Conservation (phyloP, 2,329 filamentous ascomycete genomes). For the Apiospora saccharicola region DNA sequence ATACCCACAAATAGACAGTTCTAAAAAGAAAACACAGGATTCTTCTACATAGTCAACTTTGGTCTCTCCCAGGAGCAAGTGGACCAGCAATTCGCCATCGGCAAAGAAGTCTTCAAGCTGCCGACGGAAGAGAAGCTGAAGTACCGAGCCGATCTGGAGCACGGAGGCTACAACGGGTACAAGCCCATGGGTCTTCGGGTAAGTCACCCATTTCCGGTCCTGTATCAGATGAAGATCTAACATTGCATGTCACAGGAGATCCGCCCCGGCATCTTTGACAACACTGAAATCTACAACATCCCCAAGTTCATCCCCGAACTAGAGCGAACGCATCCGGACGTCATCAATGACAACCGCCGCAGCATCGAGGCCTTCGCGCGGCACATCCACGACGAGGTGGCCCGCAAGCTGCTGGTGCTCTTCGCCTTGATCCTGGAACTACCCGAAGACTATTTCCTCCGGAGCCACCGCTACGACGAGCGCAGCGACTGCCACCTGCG, state of each 20-base stretch:
- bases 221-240: not conserved
- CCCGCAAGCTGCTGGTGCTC: constrained; percentile 63
- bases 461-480: constrained; percentile 64
- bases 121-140: constrained; percentile 66
- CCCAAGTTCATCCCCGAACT: constrained; percentile 48
- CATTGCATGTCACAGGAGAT: constrained; percentile 35
- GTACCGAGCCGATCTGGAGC: constrained; percentile 57
- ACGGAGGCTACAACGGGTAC: constrained; percentile 65
- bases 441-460: constrained; percentile 62
- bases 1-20: accelerated
- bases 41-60: constrained; percentile 71
- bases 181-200: constrained; percentile 53
- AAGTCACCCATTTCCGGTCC: not conserved
- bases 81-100: constrained; percentile 67
- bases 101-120: constrained; percentile 63
- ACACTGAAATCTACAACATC: constrained; percentile 51
- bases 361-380: constrained; percentile 46
- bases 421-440: constrained; percentile 69
- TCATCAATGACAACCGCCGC: constrained; percentile 41
- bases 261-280: constrained; percentile 45
- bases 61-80: constrained; percentile 67
- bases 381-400: constrained; percentile 60
- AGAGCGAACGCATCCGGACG: constrained; percentile 41
- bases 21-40: constrained; percentile 44
- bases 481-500: constrained; percentile 67